Conservation (phyloP, 164 flowering plant species). For the Umbilicus rupestris region DNA sequence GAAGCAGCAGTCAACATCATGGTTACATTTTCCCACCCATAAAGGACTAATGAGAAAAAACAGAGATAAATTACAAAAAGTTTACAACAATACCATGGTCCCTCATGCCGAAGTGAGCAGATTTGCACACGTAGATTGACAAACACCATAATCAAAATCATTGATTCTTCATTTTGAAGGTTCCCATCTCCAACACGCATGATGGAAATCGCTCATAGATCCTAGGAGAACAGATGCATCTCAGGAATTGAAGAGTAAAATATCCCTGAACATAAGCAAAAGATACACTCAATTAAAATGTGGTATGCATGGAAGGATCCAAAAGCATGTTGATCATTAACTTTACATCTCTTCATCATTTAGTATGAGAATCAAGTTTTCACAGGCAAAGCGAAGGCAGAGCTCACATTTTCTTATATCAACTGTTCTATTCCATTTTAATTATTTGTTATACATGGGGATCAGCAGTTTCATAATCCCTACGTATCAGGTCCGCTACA, state of each 20-base stretch:
- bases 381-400: not conserved
- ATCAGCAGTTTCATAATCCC: not conserved
- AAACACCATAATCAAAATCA: not conserved
- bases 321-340: constrained; percentile 1
- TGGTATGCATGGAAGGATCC: not conserved
- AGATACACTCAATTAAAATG: not conserved
- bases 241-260: not conserved
- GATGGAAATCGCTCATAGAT: not conserved
- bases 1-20: too few species aligned
- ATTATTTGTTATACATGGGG: not conserved
- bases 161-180: not conserved
- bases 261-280: not conserved
- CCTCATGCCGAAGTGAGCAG: not conserved
- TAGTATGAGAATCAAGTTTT: not conserved
- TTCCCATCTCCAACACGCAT: not conserved
- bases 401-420: not conserved
- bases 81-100: not conserved
- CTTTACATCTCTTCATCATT: not conserved
- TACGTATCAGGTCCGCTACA: not conserved
- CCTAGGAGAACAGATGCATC: not conserved
- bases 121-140: not conserved
- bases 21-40: too few species aligned
- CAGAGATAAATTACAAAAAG: not conserved
- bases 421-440: not conserved
- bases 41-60: not conserved